Base-by-base conservation (phyloP, 2,329 filamentous ascomycete genomes). In the Fusarium sp. region DNA sequence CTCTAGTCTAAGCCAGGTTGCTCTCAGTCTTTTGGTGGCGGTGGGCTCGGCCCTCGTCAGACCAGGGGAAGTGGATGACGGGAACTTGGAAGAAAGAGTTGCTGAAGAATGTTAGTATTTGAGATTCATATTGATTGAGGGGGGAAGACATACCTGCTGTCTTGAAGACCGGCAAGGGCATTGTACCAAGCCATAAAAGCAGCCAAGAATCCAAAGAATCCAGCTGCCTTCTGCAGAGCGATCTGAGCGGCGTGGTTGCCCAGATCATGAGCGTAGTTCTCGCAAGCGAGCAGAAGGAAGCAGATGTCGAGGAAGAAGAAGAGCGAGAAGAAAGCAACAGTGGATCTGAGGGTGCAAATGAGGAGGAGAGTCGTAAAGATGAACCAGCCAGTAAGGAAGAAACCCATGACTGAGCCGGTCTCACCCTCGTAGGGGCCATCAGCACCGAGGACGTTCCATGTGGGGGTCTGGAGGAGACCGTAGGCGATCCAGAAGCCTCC, bases 61-160 rank as follows among this genome's bases (percentile, higher is more conserved):
- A 95, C 95, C 95, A 98, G 57, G 94, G 95, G 86, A 98, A 97
- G 86, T 97, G 94, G 75, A 92, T 91, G 69, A 98, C 94, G 54
- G 94, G 95, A 67, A 97, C 89, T 80, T 96, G 86, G 86, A 97
- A 96, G 90, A 97, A 97, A 29, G 88, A 90, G 82, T 91, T 91
- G 85, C 93, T 96, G 46, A 11, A 55, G 8, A 16, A 48, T 51
- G 77, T 85, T 78, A 84, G 80, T 64, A n/a, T n/a, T 2, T 25
- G 15, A 52, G 6, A 20, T 20, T 41, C 30, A n/a, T 27, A 13
- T 20, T 20, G 2, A n/a, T 16, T 47, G 18, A 45, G 22, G 22
- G n/a, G n/a, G 20, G 8, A 32, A 51, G 8, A 82, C 86, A 74
- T 78, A 90, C 88, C 86, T 88, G 78, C 83, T 85, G 75, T 96